Percentiles rank a stretch among this genome's conserved stretches.
These are phyloP conservation scores for Colletotrichum kahawae DNA, from an alignment of 2,329 filamentous ascomycete species.

Conservation along the genomic window DNA sequence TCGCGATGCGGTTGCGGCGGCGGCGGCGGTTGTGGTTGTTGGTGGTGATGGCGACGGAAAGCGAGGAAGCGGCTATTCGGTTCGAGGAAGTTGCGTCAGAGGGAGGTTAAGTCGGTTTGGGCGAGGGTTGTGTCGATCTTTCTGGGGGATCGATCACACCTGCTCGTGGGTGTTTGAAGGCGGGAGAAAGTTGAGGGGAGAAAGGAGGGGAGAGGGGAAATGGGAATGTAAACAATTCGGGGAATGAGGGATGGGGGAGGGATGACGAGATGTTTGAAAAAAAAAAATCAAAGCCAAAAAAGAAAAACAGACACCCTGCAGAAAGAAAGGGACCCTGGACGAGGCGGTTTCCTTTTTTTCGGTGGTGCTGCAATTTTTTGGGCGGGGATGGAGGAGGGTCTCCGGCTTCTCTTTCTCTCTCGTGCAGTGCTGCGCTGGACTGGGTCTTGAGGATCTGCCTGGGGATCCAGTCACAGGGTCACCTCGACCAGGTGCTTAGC, in stretches of 20 bases:
- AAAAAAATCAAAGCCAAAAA: background rate
- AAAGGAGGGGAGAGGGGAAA: background rate
- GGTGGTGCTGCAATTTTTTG: background rate
- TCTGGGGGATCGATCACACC: background rate
- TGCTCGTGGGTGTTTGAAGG: background rate
- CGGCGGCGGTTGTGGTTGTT: background rate
- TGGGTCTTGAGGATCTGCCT: background rate
- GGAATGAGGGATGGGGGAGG: background rate
- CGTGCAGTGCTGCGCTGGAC: background rate
- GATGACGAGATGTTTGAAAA: background rate
- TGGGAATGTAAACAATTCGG: constrained; percentile 1
- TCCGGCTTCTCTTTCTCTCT: background rate
- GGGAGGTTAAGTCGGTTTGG: background rate
- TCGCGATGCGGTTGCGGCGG: background rate
- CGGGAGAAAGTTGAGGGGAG: background rate
- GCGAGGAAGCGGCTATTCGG: constrained; percentile 12
- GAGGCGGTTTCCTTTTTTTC: background rate
- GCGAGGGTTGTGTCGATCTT: background rate
- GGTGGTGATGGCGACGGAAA: constrained; percentile 10
- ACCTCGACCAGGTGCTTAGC: background rate
- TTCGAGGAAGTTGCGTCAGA: constrained; percentile 14
- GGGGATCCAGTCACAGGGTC: background rate
- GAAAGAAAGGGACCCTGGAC: background rate
- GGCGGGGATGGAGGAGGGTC: background rate
- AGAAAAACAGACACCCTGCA: background rate